Evolutionary conservation across 805 yeast genomes (phyloP).

Genomic region (Lipomyces mesembrius): DNA sequence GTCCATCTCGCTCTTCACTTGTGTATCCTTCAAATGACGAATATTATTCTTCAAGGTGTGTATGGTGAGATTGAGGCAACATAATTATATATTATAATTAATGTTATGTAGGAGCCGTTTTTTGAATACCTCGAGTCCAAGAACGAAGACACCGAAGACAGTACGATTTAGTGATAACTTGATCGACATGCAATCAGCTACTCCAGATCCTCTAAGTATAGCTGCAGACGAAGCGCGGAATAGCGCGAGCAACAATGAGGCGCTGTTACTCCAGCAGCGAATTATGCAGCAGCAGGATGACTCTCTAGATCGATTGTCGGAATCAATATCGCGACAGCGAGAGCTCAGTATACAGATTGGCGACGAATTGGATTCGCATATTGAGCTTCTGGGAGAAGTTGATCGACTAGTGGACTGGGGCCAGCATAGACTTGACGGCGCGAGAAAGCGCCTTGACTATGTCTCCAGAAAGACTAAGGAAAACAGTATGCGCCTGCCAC

Average conservation of each 20-base stretch:
- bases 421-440: constrained; percentile 44
- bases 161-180: constrained; percentile 44
- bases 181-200: constrained; percentile 36
- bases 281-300: constrained; percentile 48
- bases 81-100: background rate
- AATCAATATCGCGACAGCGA: constrained; percentile 48
- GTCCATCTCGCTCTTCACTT: constrained; percentile 24
- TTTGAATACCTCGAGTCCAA: constrained; percentile 11
- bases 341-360: constrained; percentile 48
- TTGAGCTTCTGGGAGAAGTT: constrained; percentile 47
- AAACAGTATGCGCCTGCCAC: constrained; percentile 32
- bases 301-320: constrained; percentile 46
- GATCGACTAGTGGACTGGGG: constrained; percentile 48
- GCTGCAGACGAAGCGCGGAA: constrained; percentile 35
- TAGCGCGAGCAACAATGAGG: constrained; percentile 22
- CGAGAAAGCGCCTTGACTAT: constrained; percentile 45
- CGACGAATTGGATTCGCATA: constrained; percentile 47
- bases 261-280: constrained; percentile 42
- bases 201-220: constrained; percentile 31
- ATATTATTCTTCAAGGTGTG: constrained; percentile 10
- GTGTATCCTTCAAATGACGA: constrained; percentile 13
- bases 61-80: background rate
- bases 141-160: constrained; percentile 27
- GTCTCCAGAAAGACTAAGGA: constrained; percentile 49
- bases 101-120: constrained; percentile 11